Base-by-base conservation (phyloP, 352 stramenopile species). In the Pythium chondricola region DNA sequence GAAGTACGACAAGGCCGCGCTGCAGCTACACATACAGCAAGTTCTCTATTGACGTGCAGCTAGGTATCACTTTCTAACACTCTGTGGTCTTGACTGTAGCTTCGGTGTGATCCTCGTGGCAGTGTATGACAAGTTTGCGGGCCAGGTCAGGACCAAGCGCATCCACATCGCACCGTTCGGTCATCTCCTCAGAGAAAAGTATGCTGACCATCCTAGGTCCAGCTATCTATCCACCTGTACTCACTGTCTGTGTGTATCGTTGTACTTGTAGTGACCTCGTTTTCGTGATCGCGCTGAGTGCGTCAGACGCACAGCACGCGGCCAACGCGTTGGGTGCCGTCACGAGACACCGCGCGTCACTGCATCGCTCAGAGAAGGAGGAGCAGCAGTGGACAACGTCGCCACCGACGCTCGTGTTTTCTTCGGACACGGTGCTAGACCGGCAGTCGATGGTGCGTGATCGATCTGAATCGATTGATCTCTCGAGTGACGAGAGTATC, bases 271-370 rank as follows among this genome's bases (percentile, higher is more conserved):
- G 64, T 26, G 70, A 82, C 26, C 68, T 85, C 6, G 73, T 58
- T 0, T 85, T 85, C 41, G 58, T 77, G 22, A 63, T 83, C 22
- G 65, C 73, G 4, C 38, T 69, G 14, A 79, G 68, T 30, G 65
- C 69, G 1, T 73, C 67, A 9, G 53, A 65, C 9, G 67, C 70
- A 7, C 65, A 78, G 37, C 52, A 69, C 35, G 67, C 70, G 0
- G 62, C 75, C 16, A 61, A 82, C 41, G 43, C 57, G 16, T 27
- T 65, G 1, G 47, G 30, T 26, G 5, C 51, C 6, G 10, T 55
- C 7, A 42, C 50, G 18, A 22, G 21, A 2, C 39, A 56, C 25
- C 27, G 48, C 27, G 36, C 36, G 17, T 52, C 46, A 0, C 27
- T 38, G 25, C 39, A 26, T 35, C 45, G 36, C 24, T 49, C 40